These are phyloP conservation scores for Tetracladium setigerum DNA, from an alignment of 495 filamentous ascomycete species.

Conservation along the genomic window DNA sequence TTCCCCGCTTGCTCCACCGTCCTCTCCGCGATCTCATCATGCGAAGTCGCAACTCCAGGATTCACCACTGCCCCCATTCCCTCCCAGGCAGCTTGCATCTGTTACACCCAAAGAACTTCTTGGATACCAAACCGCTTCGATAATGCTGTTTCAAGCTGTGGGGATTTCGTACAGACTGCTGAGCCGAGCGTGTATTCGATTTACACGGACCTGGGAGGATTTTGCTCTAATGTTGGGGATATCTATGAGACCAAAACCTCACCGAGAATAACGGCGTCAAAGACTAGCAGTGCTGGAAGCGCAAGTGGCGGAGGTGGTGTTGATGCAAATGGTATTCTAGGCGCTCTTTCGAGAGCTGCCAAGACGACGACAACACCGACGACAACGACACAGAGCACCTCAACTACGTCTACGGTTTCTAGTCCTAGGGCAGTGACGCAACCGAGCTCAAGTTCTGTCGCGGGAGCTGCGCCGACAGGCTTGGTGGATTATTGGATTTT, in stretches of 20 bases:
- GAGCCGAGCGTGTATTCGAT: conserved; percentile 4
- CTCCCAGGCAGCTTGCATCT: conserved; percentile 10
- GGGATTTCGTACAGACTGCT: conserved; percentile 6
- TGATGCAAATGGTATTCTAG: no score
- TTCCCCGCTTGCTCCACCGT: neutral
- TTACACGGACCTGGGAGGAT: neutral
- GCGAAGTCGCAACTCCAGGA: neutral
- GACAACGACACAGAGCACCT: no score
- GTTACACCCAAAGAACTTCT: conserved; percentile 6
- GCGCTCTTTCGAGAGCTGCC: no score
- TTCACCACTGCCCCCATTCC: neutral
- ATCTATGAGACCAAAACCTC: no score
- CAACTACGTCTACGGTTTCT: no score
- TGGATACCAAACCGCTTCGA: conserved; percentile 10
- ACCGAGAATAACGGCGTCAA: no score
- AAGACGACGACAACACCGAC: no score
- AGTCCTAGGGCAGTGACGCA: no score
- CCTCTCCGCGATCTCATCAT: neutral
- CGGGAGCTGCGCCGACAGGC: no score
- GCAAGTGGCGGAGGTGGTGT: conserved; percentile 22
- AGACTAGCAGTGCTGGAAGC: no score
- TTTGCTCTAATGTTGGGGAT: conserved; percentile 6
- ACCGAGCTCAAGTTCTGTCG: no score
- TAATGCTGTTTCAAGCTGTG: conserved; percentile 2
- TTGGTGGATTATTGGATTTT: no score